Percentiles rank a stretch among this genome's conserved stretches.
Evolutionary conservation across 2,329 filamentous ascomycete genomes (phyloP).

Genomic region (Coniochaeta prunicola): DNA sequence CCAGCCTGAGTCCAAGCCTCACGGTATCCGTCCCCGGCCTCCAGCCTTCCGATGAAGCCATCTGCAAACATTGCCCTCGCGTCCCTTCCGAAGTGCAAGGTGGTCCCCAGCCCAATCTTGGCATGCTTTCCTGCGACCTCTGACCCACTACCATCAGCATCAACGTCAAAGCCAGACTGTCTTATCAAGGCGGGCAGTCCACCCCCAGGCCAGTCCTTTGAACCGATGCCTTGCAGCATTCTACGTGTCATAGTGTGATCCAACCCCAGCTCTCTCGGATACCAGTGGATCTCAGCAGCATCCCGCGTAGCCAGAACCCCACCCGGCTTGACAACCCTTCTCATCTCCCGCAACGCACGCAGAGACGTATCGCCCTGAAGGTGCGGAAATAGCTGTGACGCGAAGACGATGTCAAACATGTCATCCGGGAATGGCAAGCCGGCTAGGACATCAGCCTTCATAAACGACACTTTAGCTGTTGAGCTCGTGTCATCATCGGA

Average conservation of each 20-base stretch:
- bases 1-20: conserved; percentile 27
- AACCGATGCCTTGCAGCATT: conserved; percentile 10
- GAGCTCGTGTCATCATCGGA: neutral
- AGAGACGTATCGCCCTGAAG: conserved; percentile 18
- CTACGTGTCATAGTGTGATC: conserved; percentile 21
- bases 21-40: conserved; percentile 20
- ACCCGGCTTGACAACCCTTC: conserved; percentile 33
- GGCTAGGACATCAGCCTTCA: conserved; percentile 24
- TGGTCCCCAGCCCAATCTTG: conserved; percentile 19
- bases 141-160: conserved; percentile 16
- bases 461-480: conserved; percentile 13
- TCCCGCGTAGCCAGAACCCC: conserved; percentile 29
- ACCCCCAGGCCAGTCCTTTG: neutral
- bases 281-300: conserved; percentile 21
- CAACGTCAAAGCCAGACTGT: conserved; percentile 22
- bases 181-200: conserved; percentile 9
- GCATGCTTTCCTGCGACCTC: conserved; percentile 13
- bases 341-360: conserved; percentile 30
- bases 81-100: conserved; percentile 18
- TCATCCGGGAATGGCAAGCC: conserved; percentile 30
- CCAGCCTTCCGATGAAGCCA: conserved; percentile 17
- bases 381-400: conserved; percentile 34
- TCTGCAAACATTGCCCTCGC: conserved; percentile 18
- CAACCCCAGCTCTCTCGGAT: conserved; percentile 20
- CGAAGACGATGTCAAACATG: conserved; percentile 34